These are phyloP conservation scores for Globisporangium rhizosaccharum DNA, from an alignment of 352 stramenopile genomes.

Conservation along the genomic window DNA sequence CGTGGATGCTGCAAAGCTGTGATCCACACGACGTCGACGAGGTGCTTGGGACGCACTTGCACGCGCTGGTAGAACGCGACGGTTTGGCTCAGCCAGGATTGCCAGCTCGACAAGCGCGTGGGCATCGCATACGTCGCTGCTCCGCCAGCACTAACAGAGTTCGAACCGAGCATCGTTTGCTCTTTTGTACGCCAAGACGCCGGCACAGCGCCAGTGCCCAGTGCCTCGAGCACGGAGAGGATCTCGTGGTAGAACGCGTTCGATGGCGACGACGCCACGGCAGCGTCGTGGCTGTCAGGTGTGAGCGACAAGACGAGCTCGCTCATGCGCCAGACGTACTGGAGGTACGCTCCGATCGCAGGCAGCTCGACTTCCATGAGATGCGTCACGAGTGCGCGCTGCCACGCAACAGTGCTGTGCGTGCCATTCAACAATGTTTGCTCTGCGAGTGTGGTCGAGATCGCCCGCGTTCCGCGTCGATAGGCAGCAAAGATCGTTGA, in stretches of 20 bases:
- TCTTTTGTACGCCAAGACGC: conserved; percentile 3
- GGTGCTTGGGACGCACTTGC: conserved; percentile 13
- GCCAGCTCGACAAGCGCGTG: conserved; percentile 16
- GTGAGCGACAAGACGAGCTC: conserved; percentile 33
- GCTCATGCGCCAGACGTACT: conserved; percentile 30
- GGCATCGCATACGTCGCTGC: conserved; percentile 19
- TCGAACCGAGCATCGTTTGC: neutral
- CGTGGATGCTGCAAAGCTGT: conserved; percentile 35
- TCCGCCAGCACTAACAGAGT: too few species aligned
- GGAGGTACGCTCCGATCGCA: conserved; percentile 42
- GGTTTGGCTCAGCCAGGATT: conserved; percentile 23
- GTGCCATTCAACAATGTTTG: neutral
- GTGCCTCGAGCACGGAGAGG: conserved; percentile 13
- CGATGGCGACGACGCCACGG: conserved; percentile 9
- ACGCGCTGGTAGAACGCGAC: conserved; percentile 28
- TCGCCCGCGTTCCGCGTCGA: conserved; percentile 16
- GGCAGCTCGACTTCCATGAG: conserved; percentile 40
- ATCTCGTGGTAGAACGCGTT: conserved; percentile 9
- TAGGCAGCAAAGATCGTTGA: conserved; percentile 34
- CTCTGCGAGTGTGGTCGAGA: neutral
- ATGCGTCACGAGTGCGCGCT: conserved; percentile 23
- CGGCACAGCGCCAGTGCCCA: conserved; percentile 3
- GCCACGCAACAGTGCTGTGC: conserved; percentile 10
- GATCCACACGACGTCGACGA: conserved; percentile 24
- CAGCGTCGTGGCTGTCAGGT: conserved; percentile 11